Base-by-base conservation (phyloP, 352 stramenopile genomes). In the Discostella stelligera region DNA sequence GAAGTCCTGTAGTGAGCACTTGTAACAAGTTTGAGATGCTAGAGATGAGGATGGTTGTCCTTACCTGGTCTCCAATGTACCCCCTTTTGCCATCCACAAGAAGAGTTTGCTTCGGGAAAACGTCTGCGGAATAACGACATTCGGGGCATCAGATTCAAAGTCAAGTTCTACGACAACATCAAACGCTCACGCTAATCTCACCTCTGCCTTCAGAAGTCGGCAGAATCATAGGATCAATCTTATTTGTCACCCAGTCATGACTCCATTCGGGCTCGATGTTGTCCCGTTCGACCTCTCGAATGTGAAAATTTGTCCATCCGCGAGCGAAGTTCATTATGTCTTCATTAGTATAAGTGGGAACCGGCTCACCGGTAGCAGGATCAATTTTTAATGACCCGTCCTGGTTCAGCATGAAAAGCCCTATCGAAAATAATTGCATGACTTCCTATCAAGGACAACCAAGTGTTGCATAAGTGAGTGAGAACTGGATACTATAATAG, bases 351-450 rank as follows among this genome's bases (percentile, higher is more conserved):
- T 91, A 91, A 16, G 83, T 89, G 16, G 59, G 66, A 20, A 88
- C 63, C 54, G 48, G 32, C 20, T 83, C 41, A 0, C 71, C 75
- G 49, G 74, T 76, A 11, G 16, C 59, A 30, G 71, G 39, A 62
- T 90, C 82, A 32, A 86, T 65, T 20, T 71, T 70, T 7, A 60
- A 50, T 37, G 84, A 90, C 11, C 86, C 86, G 78, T 91, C 70
- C 20, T 50, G 39, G 46, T 88, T 77, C 0, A 91, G 61, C 58
- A 83, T 66, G 18, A 66, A 59, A 23, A 90, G 75, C 6, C 86
- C 86, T 50, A 91, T 88, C 21, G 72, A 78, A 62, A 91, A 90
- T 16, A 91, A 25, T 69, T 83, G 70, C 76, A 79, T 83, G 49
- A 81, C 79, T 66, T 85, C 78, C 37, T 44, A 2, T 44, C 2